These are phyloP conservation scores for Poronia punctata DNA, from an alignment of 495 filamentous ascomycete genomes.

Conservation along the genomic window DNA sequence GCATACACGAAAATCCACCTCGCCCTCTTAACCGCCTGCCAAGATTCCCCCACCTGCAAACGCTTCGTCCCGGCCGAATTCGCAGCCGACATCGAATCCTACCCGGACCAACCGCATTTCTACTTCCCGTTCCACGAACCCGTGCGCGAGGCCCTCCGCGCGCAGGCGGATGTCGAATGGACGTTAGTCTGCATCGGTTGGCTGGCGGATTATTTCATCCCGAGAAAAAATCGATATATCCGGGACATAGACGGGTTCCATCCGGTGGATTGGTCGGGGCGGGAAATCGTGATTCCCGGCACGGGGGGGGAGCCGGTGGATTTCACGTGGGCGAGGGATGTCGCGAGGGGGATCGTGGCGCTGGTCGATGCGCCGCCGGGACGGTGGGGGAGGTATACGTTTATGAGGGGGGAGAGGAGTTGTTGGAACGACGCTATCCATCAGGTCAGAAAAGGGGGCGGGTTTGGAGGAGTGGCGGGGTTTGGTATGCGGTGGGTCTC, in stretches of 20 bases:
- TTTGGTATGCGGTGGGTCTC: background rate
- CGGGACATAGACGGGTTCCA: background rate
- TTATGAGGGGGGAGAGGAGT: conserved; percentile 1
- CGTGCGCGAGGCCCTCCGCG: background rate
- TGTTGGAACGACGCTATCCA: background rate
- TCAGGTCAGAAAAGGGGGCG: background rate
- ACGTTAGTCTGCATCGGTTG: conserved; percentile 2
- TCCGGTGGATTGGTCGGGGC: background rate
- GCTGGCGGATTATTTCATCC: conserved; percentile 1
- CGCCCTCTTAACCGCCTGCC: background rate
- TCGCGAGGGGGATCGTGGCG: background rate
- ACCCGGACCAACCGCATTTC: background rate
- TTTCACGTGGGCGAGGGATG: conserved; percentile 4
- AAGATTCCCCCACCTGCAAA: conserved; percentile 1
- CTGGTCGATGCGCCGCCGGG: background rate
- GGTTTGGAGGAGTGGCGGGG: no score
- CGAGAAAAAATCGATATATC: conserved; percentile 1
- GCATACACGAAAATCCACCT: background rate
- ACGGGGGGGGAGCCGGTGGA: conserved; percentile 2
- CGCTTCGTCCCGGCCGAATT: conserved; percentile 1
- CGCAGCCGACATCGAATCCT: conserved; percentile 1
- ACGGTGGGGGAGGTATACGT: background rate
- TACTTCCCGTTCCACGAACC: background rate
- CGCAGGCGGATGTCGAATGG: conserved; percentile 1
- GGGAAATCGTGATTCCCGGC: background rate